These are phyloP conservation scores for Sclerotinia spermophila DNA, from an alignment of 2,329 filamentous ascomycete species.

Conservation along the genomic window DNA sequence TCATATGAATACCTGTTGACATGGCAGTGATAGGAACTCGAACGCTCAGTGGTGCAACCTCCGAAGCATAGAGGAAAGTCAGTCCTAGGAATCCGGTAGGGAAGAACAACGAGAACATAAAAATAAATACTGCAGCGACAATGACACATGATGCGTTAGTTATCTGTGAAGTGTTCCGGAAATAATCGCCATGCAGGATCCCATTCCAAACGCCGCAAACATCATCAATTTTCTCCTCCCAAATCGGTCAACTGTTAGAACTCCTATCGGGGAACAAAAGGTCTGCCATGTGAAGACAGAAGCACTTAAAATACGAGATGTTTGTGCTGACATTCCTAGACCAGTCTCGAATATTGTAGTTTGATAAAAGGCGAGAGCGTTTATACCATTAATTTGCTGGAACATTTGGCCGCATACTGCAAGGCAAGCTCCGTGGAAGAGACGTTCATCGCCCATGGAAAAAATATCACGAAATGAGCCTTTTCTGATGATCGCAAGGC, in stretches of 20 bases:
- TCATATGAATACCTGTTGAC: constrained; percentile 6
- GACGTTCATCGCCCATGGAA: constrained; percentile 49
- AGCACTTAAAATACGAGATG: constrained; percentile 53
- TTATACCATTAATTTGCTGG: constrained; percentile 48
- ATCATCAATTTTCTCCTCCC: constrained; percentile 70
- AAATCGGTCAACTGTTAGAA: constrained; percentile 49
- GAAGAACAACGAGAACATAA: constrained; percentile 53
- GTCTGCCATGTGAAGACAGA: constrained; percentile 38
- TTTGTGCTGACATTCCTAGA: constrained; percentile 44
- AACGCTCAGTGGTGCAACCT: constrained; percentile 51
- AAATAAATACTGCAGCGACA: constrained; percentile 38
- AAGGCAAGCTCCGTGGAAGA: constrained; percentile 52
- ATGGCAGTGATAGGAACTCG: constrained; percentile 39
- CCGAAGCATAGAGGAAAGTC: constrained; percentile 53
- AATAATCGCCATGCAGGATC: constrained; percentile 62
- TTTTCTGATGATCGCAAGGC: constrained; percentile 56
- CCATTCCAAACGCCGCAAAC: constrained; percentile 62
- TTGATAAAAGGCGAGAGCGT: constrained; percentile 46
- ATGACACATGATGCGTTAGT: constrained; percentile 30
- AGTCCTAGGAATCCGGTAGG: constrained; percentile 50
- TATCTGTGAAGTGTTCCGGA: constrained; percentile 29
- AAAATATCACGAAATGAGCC: constrained; percentile 43
- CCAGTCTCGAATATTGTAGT: constrained; percentile 49
- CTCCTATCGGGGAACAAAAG: constrained; percentile 34
- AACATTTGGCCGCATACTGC: constrained; percentile 49